phyloP scores from a whole-genome alignment of 2,329 filamentous ascomycete species.

The Monosporascus sp. region DNA sequence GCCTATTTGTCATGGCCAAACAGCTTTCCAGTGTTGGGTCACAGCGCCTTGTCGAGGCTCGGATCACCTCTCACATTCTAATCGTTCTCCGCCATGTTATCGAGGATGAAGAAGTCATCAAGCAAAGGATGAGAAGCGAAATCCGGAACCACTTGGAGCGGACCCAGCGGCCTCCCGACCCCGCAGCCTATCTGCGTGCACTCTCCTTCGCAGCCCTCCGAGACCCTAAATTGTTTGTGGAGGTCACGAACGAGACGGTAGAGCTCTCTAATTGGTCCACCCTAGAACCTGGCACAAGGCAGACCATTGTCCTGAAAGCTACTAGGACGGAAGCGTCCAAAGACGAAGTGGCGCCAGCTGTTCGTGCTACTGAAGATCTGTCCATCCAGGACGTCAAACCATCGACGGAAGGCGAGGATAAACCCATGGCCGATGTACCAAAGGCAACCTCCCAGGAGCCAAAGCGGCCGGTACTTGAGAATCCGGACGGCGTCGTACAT shows the following conservation, averaged over 20 bases:
- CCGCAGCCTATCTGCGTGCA: constrained; percentile 66
- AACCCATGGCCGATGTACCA: constrained; percentile 56
- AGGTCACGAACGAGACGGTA: constrained; percentile 79
- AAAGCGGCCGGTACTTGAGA: constrained; percentile 82
- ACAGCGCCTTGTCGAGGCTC: constrained; percentile 58
- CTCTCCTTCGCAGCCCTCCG: constrained; percentile 77
- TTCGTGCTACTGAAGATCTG: constrained; percentile 40
- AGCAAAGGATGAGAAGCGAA: constrained; percentile 86
- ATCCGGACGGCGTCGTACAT: constrained; percentile 90
- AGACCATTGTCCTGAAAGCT: constrained; percentile 38
- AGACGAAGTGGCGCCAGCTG: constrained; percentile 38
- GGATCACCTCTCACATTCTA: constrained; percentile 62
- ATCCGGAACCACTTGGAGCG: constrained; percentile 72
- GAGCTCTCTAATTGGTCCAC: constrained; percentile 60
- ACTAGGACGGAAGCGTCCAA: constrained; percentile 22
- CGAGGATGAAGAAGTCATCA: constrained; percentile 86
- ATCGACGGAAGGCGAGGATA: constrained; percentile 54
- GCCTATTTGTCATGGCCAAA: constrained; percentile 91
- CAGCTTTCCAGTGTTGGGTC: constrained; percentile 78
- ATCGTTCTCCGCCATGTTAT: constrained; percentile 86
- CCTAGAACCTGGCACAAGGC: constrained; percentile 23
- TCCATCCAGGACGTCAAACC: constrained; percentile 51
- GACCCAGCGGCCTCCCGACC: constrained; percentile 57
- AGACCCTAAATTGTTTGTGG: constrained; percentile 78
- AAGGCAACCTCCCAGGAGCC: constrained; percentile 58